A percentile compares a stretch with the other conserved stretches of the same genome.
Conservation (phyloP, 306 rosid genomes). For the Phaseolus lunatus region DNA sequence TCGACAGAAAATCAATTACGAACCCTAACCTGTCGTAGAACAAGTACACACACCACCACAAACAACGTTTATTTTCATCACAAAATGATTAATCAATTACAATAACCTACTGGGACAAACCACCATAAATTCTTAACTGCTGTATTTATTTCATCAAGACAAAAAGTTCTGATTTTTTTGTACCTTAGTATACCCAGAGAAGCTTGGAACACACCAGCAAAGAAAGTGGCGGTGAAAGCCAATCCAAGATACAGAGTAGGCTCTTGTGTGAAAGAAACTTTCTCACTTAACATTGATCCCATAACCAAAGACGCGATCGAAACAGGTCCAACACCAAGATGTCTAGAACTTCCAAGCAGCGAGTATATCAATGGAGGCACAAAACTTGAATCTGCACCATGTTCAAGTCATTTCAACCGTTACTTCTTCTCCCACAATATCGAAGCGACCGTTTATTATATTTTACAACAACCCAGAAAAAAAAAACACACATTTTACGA, state of each 20-base stretch:
- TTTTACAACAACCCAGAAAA: neutral
- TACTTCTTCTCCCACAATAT: neutral
- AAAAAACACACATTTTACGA: neutral
- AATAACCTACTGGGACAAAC: neutral
- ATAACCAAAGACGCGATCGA: slow-evolving; percentile 95
- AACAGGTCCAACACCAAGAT: slow-evolving; percentile 94
- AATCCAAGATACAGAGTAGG: slow-evolving; percentile 77
- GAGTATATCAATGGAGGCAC: slow-evolving; percentile 96
- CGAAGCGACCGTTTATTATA: neutral
- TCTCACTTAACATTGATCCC: slow-evolving; percentile 95
- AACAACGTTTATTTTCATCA: neutral
- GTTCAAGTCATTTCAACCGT: neutral
- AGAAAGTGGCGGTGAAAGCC: slow-evolving; percentile 92
- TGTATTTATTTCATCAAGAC: neutral
- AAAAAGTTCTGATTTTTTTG: neutral
- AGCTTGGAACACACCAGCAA: slow-evolving; percentile 90
- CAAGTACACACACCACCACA: neutral
- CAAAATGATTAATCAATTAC: neutral
- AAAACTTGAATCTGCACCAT: slow-evolving; percentile 86
- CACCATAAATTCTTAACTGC: neutral
- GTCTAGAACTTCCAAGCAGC: slow-evolving; percentile 88
- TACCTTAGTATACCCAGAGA: slow-evolving; percentile 90
- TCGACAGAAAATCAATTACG: slow-evolving; percentile 91
- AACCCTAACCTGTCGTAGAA: slow-evolving; percentile 71
- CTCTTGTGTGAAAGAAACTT: slow-evolving; percentile 58